phyloP scores from a whole-genome alignment of 495 filamentous ascomycete genomes.

The Podospora pseudocomata region DNA sequence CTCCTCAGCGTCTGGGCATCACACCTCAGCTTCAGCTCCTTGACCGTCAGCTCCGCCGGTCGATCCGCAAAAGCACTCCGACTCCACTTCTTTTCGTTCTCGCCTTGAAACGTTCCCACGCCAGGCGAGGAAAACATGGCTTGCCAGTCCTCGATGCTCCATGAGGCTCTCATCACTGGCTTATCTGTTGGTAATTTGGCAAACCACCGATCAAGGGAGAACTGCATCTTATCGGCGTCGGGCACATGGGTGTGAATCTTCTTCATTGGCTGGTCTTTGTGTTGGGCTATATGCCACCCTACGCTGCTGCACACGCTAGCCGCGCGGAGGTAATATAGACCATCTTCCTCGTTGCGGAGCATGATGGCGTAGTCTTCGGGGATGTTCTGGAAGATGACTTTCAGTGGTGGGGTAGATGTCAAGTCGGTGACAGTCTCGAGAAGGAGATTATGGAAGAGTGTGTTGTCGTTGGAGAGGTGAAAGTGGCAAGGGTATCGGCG shows the following conservation, averaged over 20 bases:
- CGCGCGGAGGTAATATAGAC: slow-evolving; percentile 72
- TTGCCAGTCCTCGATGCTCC: slow-evolving; percentile 75
- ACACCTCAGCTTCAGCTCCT: slow-evolving; percentile 69
- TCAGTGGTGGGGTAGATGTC: slow-evolving; percentile 60
- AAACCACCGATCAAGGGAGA: slow-evolving; percentile 90
- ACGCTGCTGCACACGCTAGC: slow-evolving; percentile 75
- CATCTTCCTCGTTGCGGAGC: slow-evolving; percentile 66
- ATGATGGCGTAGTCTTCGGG: slow-evolving; percentile 88
- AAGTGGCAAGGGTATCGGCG: slow-evolving; percentile 81
- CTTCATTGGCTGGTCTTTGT: slow-evolving; percentile 68
- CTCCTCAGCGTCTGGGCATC: slow-evolving; percentile 91
- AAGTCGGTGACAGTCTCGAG: slow-evolving; percentile 63
- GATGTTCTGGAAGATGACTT: slow-evolving; percentile 73
- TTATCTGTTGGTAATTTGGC: slow-evolving; percentile 68
- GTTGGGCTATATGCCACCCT: slow-evolving; percentile 75
- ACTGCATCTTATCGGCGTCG: slow-evolving; percentile 86
- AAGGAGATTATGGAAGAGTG: slow-evolving; percentile 67
- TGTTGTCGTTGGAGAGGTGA: slow-evolving; percentile 54
- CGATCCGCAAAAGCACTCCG: slow-evolving; percentile 21
- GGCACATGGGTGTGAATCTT: slow-evolving; percentile 78
- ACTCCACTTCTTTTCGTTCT: slow-evolving; percentile 15
- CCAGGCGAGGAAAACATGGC: slow-evolving; percentile 57
- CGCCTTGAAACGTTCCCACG: neutral
- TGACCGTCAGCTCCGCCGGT: slow-evolving; percentile 47
- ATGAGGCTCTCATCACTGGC: slow-evolving; percentile 84